phyloP scores from a whole-genome alignment of 2,329 filamentous ascomycete genomes.

The Fusarium sulawesiense region DNA sequence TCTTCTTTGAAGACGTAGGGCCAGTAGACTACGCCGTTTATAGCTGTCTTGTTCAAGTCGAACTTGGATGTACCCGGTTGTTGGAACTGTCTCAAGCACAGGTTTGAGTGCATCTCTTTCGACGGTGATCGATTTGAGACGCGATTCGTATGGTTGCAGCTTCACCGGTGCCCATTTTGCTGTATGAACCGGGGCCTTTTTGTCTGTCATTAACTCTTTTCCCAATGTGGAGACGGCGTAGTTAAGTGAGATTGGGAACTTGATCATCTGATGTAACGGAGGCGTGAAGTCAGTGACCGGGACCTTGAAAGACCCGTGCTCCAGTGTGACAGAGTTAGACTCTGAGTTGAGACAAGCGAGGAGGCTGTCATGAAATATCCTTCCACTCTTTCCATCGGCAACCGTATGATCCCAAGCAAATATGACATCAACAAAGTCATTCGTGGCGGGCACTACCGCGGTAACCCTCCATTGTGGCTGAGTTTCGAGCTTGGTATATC shows the following conservation, averaged over 20 bases:
- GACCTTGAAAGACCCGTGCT: slow-evolving; percentile 8
- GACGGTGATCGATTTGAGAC: background rate
- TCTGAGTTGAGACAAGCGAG: slow-evolving; percentile 3
- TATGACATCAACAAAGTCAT: slow-evolving; percentile 12
- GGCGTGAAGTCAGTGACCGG: slow-evolving; percentile 1
- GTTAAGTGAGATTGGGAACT: background rate
- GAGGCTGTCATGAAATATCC: slow-evolving; percentile 9
- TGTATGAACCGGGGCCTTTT: background rate
- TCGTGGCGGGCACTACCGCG: background rate
- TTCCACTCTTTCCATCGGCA: slow-evolving; percentile 24
- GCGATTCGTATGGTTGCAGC: background rate
- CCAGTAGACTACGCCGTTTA: slow-evolving; percentile 15
- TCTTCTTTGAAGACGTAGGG: background rate
- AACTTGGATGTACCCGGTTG: background rate
- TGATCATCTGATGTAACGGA: slow-evolving; percentile 1
- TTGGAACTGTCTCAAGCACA: slow-evolving; percentile 14
- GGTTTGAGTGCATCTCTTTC: background rate
- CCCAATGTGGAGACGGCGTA: background rate
- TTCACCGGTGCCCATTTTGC: slow-evolving; percentile 19
- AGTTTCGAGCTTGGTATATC: slow-evolving; percentile 4
- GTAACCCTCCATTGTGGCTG: slow-evolving; percentile 6
- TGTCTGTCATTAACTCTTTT: background rate
- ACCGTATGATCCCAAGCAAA: slow-evolving; percentile 32
- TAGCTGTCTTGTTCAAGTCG: slow-evolving; percentile 4
- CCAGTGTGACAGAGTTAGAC: background rate